phyloP scores from a whole-genome alignment of 192 early-diverging fungal species.

The Powellomyces hirtus region DNA sequence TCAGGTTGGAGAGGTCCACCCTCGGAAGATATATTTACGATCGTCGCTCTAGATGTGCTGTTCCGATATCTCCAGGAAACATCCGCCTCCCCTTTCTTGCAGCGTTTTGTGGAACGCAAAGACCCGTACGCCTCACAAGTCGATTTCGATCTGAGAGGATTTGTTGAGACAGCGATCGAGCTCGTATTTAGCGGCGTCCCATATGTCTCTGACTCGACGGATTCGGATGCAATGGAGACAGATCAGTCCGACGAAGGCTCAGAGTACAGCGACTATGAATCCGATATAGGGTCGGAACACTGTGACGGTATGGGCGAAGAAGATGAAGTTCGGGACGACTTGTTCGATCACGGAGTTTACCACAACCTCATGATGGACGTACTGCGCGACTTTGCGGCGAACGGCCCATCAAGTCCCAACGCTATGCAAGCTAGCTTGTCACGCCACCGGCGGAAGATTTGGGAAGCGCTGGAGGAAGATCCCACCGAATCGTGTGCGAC shows the following conservation, averaged over 20 bases:
- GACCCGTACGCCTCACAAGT: constrained; percentile 64
- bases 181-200: constrained; percentile 68
- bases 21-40: constrained; percentile 57
- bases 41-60: constrained; percentile 68
- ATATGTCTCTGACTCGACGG: constrained; percentile 3
- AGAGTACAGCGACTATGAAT: constrained; percentile 28
- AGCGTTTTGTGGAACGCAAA: constrained; percentile 73
- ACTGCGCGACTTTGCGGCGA: constrained; percentile 22
- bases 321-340: constrained; percentile 8
- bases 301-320: background rate
- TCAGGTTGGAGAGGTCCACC: constrained; percentile 70
- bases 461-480: constrained; percentile 61
- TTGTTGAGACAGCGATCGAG: constrained; percentile 53
- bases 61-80: constrained; percentile 68
- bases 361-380: constrained; percentile 26
- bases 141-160: constrained; percentile 53
- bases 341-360: constrained; percentile 66
- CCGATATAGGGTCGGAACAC: constrained; percentile 22
- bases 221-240: constrained; percentile 5
- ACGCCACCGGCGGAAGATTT: constrained; percentile 49
- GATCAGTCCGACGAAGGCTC: constrained; percentile 24
- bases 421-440: constrained; percentile 29
- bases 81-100: constrained; percentile 67
- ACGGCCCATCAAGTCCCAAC: background rate
- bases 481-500: constrained; percentile 62